Evolutionary conservation across 805 yeast species (phyloP).

Genomic region (Candida ponderosae): DNA sequence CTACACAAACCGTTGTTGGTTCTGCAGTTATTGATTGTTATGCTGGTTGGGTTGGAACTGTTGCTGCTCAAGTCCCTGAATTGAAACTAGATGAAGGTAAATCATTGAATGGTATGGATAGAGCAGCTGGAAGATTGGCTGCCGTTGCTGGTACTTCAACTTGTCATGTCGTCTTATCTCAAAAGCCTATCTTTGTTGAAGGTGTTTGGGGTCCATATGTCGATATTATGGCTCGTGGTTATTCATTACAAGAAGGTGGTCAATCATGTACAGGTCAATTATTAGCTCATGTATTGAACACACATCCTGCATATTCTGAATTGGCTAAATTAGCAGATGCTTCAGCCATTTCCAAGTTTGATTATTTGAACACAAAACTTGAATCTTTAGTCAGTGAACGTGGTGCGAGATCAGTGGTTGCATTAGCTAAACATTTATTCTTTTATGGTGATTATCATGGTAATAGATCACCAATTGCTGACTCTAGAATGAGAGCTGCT

Average conservation of each 20-base stretch:
- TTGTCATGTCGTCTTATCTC: constrained; percentile 85
- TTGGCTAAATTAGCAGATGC: constrained; percentile 60
- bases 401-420: constrained; percentile 62
- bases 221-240: constrained; percentile 83
- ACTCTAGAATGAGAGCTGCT: constrained; percentile 85
- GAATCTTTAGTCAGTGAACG: constrained; percentile 54
- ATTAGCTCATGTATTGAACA: constrained; percentile 76
- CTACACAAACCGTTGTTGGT: constrained; percentile 77
- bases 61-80: constrained; percentile 70
- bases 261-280: constrained; percentile 96
- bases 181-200: constrained; percentile 78
- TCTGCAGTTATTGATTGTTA: constrained; percentile 97
- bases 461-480: constrained; percentile 96
- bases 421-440: constrained; percentile 77
- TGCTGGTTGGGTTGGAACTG: constrained; percentile 98
- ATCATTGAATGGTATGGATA: constrained; percentile 38
- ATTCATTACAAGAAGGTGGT: constrained; percentile 99
- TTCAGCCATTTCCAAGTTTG: constrained; percentile 69
- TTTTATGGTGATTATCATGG: constrained; percentile 97
- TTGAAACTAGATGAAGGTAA: constrained; percentile 42
- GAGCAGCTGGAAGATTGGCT: constrained; percentile 80
- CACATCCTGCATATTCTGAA: constrained; percentile 83
- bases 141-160: constrained; percentile 99
- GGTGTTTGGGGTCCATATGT: constrained; percentile 99
- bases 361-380: constrained; percentile 67